A percentile compares a stretch with the other conserved stretches of the same genome.
phyloP scores from a whole-genome alignment of 2,329 filamentous ascomycete genomes.

The Cytospora piceae region DNA sequence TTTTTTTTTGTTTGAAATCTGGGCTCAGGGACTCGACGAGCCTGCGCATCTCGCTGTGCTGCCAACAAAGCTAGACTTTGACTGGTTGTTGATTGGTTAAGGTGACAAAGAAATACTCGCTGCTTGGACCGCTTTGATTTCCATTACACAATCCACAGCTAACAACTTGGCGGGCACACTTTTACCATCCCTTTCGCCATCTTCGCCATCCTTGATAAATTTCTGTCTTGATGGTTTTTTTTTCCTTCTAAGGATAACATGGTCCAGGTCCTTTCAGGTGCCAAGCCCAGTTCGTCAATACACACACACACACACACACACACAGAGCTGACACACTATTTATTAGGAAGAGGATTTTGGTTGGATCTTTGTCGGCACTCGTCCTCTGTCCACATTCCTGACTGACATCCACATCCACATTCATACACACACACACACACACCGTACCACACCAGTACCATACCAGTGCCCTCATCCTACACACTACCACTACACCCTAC shows the following conservation, averaged over 20 bases:
- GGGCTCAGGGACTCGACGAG: constrained; percentile 3
- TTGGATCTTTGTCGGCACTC: background rate
- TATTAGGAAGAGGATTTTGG: background rate
- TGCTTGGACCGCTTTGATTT: constrained; percentile 27
- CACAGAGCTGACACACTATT: too few relatives aligned
- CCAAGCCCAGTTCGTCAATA: too few relatives aligned
- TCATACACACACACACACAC: background rate
- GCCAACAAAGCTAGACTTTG: constrained; percentile 21
- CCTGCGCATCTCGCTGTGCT: constrained; percentile 6
- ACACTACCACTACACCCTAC: background rate
- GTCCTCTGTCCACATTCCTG: background rate
- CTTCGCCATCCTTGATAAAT: constrained; percentile 12
- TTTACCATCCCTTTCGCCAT: constrained; percentile 5
- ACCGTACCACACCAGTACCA: too few relatives aligned
- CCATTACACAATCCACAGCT: constrained; percentile 31
- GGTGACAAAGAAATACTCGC: constrained; percentile 31
- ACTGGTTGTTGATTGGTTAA: constrained; percentile 15
- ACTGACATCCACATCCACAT: background rate
- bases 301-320: too few relatives aligned
- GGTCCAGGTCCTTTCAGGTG: too few relatives aligned
- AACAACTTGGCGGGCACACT: constrained; percentile 10
- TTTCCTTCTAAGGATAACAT: background rate
- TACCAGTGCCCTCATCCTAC: too few relatives aligned
- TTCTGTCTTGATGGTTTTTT: background rate
- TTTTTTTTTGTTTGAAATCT: too few relatives aligned